Percentiles rank a stretch among this genome's conserved stretches.
Evolutionary conservation across 176 grass and related monocot species (phyloP).

Genomic region (Paspalum vaginatum): DNA sequence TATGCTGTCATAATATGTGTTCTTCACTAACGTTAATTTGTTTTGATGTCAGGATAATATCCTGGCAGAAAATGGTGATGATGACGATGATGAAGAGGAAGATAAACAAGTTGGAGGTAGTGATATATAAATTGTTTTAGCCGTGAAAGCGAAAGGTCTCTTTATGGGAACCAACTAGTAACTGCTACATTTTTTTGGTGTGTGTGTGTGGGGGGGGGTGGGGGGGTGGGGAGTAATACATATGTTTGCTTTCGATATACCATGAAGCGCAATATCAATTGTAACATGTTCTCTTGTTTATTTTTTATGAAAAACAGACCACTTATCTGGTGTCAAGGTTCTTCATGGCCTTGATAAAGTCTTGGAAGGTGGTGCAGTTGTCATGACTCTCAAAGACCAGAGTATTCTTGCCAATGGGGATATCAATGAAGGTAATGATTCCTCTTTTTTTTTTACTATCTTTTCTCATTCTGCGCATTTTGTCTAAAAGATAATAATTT

Average conservation of each 20-base stretch:
- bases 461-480: conserved; percentile 34
- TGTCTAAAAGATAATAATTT: conserved; percentile 39
- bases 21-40: conserved; percentile 27
- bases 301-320: conserved; percentile 42
- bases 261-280: conserved; percentile 3
- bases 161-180: not conserved
- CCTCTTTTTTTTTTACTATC: not conserved
- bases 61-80: conserved; percentile 68
- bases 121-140: conserved; percentile 23
- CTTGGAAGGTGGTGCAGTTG: conserved; percentile 92
- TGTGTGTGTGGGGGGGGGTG: too few species aligned
- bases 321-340: conserved; percentile 94
- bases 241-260: not conserved
- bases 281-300: conserved; percentile 32
- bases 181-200: conserved; percentile 12
- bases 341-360: conserved; percentile 98
- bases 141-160: not conserved
- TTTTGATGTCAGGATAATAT: conserved; percentile 73
- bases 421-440: conserved; percentile 76
- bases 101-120: conserved; percentile 56
- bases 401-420: conserved; percentile 80
- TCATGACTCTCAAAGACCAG: conserved; percentile 95
- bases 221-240: not conserved
- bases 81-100: conserved; percentile 37
- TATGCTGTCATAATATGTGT: conserved; percentile 21